Evolutionary conservation across 2,329 filamentous ascomycete genomes (phyloP), one percentile per base, ranked within the genome.

Genomic region (Cladophialophora yegresii): DNA sequence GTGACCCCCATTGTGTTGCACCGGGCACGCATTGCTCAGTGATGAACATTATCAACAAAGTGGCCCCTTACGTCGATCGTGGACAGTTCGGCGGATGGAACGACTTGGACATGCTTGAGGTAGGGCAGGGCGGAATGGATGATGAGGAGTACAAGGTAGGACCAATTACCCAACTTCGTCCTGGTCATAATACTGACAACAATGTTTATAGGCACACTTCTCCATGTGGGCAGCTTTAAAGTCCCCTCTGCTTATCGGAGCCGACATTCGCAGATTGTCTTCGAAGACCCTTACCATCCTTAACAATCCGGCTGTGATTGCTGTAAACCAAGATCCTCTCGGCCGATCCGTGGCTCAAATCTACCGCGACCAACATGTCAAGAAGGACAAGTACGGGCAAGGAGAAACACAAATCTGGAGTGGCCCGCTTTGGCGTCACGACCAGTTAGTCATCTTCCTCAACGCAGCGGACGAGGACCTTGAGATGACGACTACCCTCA

Each of bases 361-460:
- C 49, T 84, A 80, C 79, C 76, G 79, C 58, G 78, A 80, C 69
- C 72, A 75, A 40, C 75, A 79, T 10, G 68, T 75, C 30, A 76
- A 79, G 58, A 72, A 73, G 2, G 78, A 81, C 64, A 74, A 76
- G 47, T 78, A 77, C 66, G 80, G 79, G 54, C 71, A 77, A 33
- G 79, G 80, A 40, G 79, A 82, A 55, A 80, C 81, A 53, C 78
- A 81, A 54, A 74, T 85, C 58, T 85, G 81, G 81, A 79, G 77
- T 8, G 81, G 82, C 10, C 67, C 67, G 6, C 72, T 85, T 3
- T 77, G 77, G 28, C 79, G 80, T 16, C 80, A 80, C n/a, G 78
- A 82, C 59, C 76, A 79, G n/a, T 72, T 80, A 32, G 76, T 85
- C 6, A 77, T 83, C 1, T 74, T 85, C 3, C 73, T 86, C 65